Evolutionary conservation across 352 stramenopile species (phyloP).

Genomic region (Phytophthora agathidicida): DNA sequence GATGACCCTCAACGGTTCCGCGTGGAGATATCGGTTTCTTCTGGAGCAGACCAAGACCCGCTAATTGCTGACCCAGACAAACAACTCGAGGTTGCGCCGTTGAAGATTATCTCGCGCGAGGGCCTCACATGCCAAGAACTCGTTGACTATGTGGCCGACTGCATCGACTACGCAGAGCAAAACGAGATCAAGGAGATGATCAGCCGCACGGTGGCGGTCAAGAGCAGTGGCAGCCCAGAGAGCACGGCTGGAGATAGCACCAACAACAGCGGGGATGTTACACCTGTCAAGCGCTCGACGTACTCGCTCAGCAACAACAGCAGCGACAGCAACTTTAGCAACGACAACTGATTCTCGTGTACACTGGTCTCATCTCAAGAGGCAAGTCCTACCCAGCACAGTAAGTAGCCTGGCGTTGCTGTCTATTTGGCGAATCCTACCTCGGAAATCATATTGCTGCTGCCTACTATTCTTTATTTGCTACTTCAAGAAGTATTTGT

Average conservation of each 20-base stretch:
- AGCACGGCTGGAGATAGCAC: slow-evolving; percentile 27
- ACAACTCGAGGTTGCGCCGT: slow-evolving; percentile 70
- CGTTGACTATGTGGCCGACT: slow-evolving; percentile 83
- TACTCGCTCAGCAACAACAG: slow-evolving; percentile 70
- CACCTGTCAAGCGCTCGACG: slow-evolving; percentile 53
- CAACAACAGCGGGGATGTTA: slow-evolving; percentile 34
- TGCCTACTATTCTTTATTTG: slow-evolving; percentile 1
- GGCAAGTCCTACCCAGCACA: slow-evolving; percentile 8
- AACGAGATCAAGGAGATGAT: slow-evolving; percentile 53
- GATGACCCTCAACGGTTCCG: slow-evolving; percentile 82
- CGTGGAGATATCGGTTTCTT: slow-evolving; percentile 87
- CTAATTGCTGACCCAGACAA: slow-evolving; percentile 62
- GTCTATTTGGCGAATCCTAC: slow-evolving; percentile 6
- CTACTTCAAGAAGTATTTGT: neutral
- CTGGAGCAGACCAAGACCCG: slow-evolving; percentile 77
- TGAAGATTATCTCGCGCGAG: slow-evolving; percentile 87
- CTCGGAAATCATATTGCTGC: slow-evolving; percentile 17
- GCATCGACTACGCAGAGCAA: slow-evolving; percentile 74
- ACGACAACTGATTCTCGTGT: slow-evolving; percentile 25
- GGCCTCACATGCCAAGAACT: slow-evolving; percentile 84
- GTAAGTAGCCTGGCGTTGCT: slow-evolving; percentile 18
- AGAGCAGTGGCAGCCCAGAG: slow-evolving; percentile 33
- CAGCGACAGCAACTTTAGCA: slow-evolving; percentile 55
- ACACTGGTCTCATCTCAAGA: neutral
- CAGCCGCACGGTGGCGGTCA: slow-evolving; percentile 34